Conservation (phyloP, 805 yeast genomes). For the Metschnikowia corniflorae region DNA sequence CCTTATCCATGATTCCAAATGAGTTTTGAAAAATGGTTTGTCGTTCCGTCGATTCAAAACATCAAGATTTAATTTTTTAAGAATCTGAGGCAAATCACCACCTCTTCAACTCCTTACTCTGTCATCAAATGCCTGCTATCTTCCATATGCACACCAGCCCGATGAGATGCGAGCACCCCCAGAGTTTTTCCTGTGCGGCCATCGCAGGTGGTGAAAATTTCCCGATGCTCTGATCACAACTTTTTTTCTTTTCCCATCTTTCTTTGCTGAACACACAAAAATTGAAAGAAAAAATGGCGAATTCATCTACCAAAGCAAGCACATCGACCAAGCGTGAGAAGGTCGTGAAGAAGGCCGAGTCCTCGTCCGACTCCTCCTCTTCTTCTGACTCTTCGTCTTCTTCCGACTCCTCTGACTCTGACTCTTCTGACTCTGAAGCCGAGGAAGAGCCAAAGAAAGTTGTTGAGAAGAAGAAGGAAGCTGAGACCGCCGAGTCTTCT, state of each 20-base stretch:
- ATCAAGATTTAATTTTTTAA: no score
- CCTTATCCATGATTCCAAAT: no score
- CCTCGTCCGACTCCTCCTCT: constrained; percentile 6
- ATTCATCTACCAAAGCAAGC: constrained; percentile 28
- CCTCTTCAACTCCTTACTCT: no score
- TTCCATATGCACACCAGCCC: background rate
- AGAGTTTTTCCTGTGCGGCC: background rate
- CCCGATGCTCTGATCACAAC: background rate
- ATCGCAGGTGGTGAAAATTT: background rate
- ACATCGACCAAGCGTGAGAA: constrained; percentile 12
- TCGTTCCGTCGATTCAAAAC: no score
- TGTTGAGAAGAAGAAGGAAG: constrained; percentile 16
- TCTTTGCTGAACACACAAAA: background rate
- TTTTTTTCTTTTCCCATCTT: constrained; percentile 8
- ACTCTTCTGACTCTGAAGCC: constrained; percentile 20
- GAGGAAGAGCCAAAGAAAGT: constrained; percentile 17
- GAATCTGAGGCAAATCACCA: no score
- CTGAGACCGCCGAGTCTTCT: constrained; percentile 8
- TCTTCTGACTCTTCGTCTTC: constrained; percentile 19
- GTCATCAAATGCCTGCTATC: no score
- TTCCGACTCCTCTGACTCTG: constrained; percentile 12
- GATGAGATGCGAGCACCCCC: background rate
- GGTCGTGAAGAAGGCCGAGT: constrained; percentile 11
- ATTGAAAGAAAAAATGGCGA: constrained; percentile 32
- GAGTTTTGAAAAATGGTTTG: no score